Conservation (phyloP, 148 eudicot genomes). For the Spergularia bocconei region DNA sequence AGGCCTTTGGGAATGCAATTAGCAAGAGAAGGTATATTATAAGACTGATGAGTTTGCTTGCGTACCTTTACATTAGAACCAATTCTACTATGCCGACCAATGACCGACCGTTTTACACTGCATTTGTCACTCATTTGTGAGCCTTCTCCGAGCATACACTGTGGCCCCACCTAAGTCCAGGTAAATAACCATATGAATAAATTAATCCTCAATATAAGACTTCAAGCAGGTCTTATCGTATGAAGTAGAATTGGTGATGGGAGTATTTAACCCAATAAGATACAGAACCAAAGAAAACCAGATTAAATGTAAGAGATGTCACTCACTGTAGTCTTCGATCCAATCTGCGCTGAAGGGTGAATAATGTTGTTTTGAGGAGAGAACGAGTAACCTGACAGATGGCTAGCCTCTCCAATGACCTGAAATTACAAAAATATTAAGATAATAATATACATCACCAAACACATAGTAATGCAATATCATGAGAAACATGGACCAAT, state of each 20-base stretch:
- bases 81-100: conserved; percentile 94
- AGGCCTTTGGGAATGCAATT: neutral
- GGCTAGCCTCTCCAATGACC: conserved; percentile 92
- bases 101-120: conserved; percentile 88
- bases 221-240: neutral
- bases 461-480: no score
- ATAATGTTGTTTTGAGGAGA: conserved; percentile 82
- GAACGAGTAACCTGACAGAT: conserved; percentile 77
- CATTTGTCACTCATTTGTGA: conserved; percentile 95
- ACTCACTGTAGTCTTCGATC: conserved; percentile 87
- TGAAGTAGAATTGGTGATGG: no score
- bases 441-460: neutral
- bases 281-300: neutral
- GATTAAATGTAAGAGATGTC: neutral
- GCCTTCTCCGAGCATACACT: conserved; percentile 96
- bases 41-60: neutral
- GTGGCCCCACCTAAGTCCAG: conserved; percentile 75
- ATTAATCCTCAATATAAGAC: neutral
- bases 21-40: neutral
- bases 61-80: conserved; percentile 95
- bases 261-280: neutral
- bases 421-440: conserved; percentile 18
- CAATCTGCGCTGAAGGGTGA: conserved; percentile 84
- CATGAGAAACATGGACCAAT: neutral
- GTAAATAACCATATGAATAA: conserved; percentile 6